Percentiles rank a stretch among this genome's conserved stretches.
Conservation (phyloP, 2,329 filamentous ascomycete genomes). For the Onygenales sp. region DNA sequence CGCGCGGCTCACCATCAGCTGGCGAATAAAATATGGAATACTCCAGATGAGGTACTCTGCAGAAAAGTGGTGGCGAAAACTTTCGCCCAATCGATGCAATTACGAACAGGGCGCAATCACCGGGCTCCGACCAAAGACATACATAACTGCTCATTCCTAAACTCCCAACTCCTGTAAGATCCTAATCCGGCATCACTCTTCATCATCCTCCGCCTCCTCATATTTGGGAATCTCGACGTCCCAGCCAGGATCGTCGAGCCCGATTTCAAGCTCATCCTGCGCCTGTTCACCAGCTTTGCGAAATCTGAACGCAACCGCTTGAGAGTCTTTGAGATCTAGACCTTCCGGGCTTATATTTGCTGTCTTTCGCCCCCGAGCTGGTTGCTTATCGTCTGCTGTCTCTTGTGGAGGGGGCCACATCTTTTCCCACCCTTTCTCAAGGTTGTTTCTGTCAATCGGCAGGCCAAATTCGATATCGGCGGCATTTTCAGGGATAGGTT, state of each 20-base stretch:
- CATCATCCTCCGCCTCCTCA: conserved; percentile 11
- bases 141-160: not conserved
- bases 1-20: too few species aligned
- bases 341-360: conserved; percentile 23
- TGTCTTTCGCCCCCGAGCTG: conserved; percentile 20
- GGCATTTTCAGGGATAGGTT: conserved; percentile 27
- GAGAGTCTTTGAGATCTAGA: conserved; percentile 30
- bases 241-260: conserved; percentile 16
- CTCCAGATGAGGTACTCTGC: too few species aligned
- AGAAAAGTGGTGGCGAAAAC: too few species aligned
- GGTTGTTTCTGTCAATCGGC: conserved; percentile 38
- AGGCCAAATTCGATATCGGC: conserved; percentile 39
- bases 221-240: conserved; percentile 13
- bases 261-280: conserved; percentile 22
- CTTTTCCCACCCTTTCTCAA: conserved; percentile 40
- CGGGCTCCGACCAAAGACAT: too few species aligned
- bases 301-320: conserved; percentile 31
- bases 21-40: too few species aligned
- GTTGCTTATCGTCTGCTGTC: conserved; percentile 16
- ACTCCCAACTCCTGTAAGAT: conserved; percentile 1
- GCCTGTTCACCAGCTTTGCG: conserved; percentile 24
- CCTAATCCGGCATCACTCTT: not conserved
- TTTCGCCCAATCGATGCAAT: too few species aligned
- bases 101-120: too few species aligned
- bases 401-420: conserved; percentile 26